A percentile compares a stretch with the other conserved stretches of the same genome.
Conservation (phyloP, 2,329 filamentous ascomycete species). For the Pseudogymnoascus sp. region DNA sequence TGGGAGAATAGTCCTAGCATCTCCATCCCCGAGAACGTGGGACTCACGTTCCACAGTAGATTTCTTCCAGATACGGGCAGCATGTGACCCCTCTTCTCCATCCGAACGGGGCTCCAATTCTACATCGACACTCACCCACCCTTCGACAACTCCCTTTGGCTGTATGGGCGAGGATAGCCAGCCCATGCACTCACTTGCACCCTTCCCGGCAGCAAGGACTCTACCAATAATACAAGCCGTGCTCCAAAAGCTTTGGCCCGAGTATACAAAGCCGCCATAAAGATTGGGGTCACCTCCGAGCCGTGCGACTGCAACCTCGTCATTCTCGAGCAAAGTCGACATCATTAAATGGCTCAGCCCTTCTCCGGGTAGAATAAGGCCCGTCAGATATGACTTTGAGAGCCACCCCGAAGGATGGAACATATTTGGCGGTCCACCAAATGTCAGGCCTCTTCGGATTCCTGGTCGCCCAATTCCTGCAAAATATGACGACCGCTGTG, state of each 20-base stretch:
- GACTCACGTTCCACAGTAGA: constrained; percentile 50
- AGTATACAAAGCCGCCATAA: constrained; percentile 56
- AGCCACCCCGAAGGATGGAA: constrained; percentile 56
- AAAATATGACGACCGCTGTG: constrained; percentile 24
- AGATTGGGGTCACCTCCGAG: constrained; percentile 54
- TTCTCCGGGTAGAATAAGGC: constrained; percentile 56
- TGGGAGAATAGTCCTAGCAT: constrained; percentile 45
- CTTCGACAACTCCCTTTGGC: constrained; percentile 42
- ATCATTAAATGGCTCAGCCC: constrained; percentile 55
- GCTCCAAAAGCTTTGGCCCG: constrained; percentile 60
- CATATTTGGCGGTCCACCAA: constrained; percentile 43
- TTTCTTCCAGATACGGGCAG: constrained; percentile 55
- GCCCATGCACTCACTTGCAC: constrained; percentile 57
- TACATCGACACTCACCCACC: constrained; percentile 51
- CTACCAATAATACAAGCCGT: constrained; percentile 56
- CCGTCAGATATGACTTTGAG: constrained; percentile 58
- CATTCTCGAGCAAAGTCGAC: constrained; percentile 56
- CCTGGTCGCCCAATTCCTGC: constrained; percentile 22
- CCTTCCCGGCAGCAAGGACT: constrained; percentile 53
- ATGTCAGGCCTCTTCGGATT: constrained; percentile 19
- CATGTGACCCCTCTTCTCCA: constrained; percentile 41
- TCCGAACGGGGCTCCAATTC: constrained; percentile 40
- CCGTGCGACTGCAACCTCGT: constrained; percentile 47
- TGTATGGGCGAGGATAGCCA: constrained; percentile 56
- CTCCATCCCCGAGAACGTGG: constrained; percentile 48